A percentile compares a stretch with the other conserved stretches of the same genome.
Evolutionary conservation across 2,329 filamentous ascomycete species (phyloP).

Genomic region (Geosmithia flava): DNA sequence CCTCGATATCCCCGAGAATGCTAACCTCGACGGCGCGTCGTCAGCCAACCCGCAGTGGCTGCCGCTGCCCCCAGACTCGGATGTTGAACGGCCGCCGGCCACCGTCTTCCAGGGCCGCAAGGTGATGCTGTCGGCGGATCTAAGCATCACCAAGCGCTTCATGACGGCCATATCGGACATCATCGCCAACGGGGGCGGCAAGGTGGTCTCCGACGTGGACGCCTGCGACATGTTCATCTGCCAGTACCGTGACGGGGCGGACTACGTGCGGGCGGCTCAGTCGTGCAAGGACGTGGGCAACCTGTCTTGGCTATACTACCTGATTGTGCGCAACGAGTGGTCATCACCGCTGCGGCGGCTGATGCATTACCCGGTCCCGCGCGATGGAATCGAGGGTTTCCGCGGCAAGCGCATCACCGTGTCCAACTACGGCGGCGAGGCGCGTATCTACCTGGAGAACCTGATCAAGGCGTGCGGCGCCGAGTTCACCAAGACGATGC

Average conservation of each 20-base stretch:
- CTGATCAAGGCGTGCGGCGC: slow-evolving; percentile 75
- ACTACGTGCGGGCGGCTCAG: slow-evolving; percentile 68
- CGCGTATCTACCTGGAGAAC: slow-evolving; percentile 86
- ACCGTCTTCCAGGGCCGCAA: slow-evolving; percentile 66
- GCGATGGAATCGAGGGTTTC: slow-evolving; percentile 69
- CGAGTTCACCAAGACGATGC: slow-evolving; percentile 89
- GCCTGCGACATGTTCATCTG: slow-evolving; percentile 77
- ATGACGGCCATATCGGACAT: slow-evolving; percentile 54
- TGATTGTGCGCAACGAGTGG: slow-evolving; percentile 84
- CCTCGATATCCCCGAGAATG: slow-evolving; percentile 42
- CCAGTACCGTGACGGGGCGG: slow-evolving; percentile 68
- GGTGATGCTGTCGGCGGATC: slow-evolving; percentile 66
- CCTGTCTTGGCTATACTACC: slow-evolving; percentile 82
- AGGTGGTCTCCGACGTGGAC: slow-evolving; percentile 50
- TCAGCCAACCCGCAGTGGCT: slow-evolving; percentile 32
- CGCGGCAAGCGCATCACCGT: slow-evolving; percentile 67
- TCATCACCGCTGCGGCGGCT: slow-evolving; percentile 72
- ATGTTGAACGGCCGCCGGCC: slow-evolving; percentile 35
- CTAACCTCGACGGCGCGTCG: slow-evolving; percentile 56
- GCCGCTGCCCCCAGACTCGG: slow-evolving; percentile 26
- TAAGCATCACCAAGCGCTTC: slow-evolving; percentile 48
- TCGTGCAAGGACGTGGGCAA: slow-evolving; percentile 78
- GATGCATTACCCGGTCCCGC: slow-evolving; percentile 80
- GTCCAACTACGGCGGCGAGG: slow-evolving; percentile 94
- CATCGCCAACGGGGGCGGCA: slow-evolving; percentile 59